Evolutionary conservation across 768 basidiomycete species (phyloP).

Genomic region (Lactifluus piperatus): DNA sequence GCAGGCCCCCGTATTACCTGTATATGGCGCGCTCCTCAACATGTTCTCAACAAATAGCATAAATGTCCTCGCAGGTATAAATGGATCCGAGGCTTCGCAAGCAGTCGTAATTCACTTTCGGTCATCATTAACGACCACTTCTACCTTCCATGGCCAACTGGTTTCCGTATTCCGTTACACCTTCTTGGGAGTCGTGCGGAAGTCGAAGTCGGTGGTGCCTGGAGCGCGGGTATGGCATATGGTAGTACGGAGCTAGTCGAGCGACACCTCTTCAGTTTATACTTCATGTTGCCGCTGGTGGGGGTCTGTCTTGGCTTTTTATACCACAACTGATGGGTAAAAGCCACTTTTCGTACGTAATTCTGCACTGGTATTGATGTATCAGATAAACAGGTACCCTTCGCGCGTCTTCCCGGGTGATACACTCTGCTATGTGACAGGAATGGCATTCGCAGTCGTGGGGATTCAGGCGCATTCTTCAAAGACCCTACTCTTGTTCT

Average conservation of each 20-base stretch:
- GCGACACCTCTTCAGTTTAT: constrained; percentile 90
- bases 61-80: constrained; percentile 97
- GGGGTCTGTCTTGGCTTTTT: constrained; percentile 86
- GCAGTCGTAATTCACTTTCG: constrained; percentile 84
- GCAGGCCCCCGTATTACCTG: constrained; percentile 85
- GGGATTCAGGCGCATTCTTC: constrained; percentile 97
- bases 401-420: constrained; percentile 93
- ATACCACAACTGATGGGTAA: constrained; percentile 88
- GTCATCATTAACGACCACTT: constrained; percentile 88
- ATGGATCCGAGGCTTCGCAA: constrained; percentile 92
- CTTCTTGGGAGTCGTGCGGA: constrained; percentile 58
- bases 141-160: constrained; percentile 84
- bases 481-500: constrained; percentile 93
- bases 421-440: constrained; percentile 94
- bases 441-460: constrained; percentile 98
- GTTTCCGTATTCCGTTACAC: constrained; percentile 63
- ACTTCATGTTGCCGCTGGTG: constrained; percentile 93
- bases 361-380: neutral
- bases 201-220: constrained; percentile 67
- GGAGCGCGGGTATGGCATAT: constrained; percentile 78
- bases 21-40: constrained; percentile 96
- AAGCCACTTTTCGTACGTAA: neutral
- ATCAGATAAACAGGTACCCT: constrained; percentile 64
- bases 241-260: constrained; percentile 84
- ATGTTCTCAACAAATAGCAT: constrained; percentile 97